Conservation (phyloP, 352 stramenopile species). For the Globisporangium viniferum region DNA sequence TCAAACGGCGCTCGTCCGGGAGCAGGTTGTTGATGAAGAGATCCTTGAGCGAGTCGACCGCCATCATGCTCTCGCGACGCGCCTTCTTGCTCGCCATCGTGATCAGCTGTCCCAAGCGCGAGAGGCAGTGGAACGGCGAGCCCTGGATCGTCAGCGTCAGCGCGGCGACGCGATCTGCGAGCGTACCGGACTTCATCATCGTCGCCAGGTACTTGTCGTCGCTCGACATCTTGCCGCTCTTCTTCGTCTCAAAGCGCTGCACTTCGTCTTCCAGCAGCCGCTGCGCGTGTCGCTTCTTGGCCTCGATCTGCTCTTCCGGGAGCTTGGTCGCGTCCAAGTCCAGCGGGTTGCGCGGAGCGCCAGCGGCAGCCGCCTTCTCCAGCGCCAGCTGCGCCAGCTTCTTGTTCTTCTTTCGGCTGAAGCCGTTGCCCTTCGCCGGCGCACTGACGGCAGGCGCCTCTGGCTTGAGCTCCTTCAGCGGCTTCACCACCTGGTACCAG, state of each 20-base stretch:
- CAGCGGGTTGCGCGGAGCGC: neutral
- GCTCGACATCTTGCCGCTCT: constrained; percentile 70
- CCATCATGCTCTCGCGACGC: constrained; percentile 85
- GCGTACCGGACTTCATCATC: constrained; percentile 88
- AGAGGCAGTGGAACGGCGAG: constrained; percentile 77
- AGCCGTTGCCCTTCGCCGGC: constrained; percentile 2
- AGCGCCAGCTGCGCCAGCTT: constrained; percentile 6
- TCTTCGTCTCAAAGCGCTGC: constrained; percentile 53
- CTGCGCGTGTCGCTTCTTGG: constrained; percentile 59
- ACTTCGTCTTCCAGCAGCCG: constrained; percentile 58
- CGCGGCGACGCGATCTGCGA: constrained; percentile 89
- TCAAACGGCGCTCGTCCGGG: constrained; percentile 75
- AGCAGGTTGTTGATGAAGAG: constrained; percentile 92
- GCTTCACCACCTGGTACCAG: constrained; percentile 32
- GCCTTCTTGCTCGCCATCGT: constrained; percentile 90
- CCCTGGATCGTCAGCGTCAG: constrained; percentile 87
- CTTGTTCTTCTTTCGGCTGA: constrained; percentile 20
- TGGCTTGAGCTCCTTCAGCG: constrained; percentile 13
- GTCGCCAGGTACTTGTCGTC: constrained; percentile 85
- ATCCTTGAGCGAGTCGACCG: constrained; percentile 91
- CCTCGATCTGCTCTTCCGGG: constrained; percentile 16
- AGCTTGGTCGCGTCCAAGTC: constrained; percentile 23
- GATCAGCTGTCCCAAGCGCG: constrained; percentile 77
- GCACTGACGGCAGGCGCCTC: neutral
- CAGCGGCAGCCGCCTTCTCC: constrained; percentile 1